These are phyloP conservation scores for Lolium rigidum DNA, from an alignment of 176 grass and related monocot species.

Conservation along the genomic window DNA sequence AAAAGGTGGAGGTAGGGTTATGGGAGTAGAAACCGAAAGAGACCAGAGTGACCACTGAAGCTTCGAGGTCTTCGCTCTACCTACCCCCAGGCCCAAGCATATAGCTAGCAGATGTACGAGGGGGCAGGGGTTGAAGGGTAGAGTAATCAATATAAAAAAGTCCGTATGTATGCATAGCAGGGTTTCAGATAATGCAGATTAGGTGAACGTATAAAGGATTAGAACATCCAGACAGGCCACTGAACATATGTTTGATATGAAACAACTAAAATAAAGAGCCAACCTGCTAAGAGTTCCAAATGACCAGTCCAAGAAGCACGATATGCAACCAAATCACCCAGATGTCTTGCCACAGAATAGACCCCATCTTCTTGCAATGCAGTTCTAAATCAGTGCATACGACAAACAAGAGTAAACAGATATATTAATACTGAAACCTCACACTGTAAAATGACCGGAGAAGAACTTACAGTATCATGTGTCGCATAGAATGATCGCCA, in stretches of 20 bases:
- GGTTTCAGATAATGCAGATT: slow-evolving; percentile 12
- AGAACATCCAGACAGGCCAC: slow-evolving; percentile 13
- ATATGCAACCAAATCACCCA: slow-evolving; percentile 98
- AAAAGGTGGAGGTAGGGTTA: too few species aligned
- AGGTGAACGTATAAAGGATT: slow-evolving; percentile 2
- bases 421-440: slow-evolving; percentile 30
- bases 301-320: slow-evolving; percentile 97
- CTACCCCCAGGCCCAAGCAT: too few species aligned
- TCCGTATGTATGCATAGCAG: too few species aligned
- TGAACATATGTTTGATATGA: slow-evolving; percentile 4
- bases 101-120: too few species aligned
- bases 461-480: slow-evolving; percentile 86
- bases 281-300: slow-evolving; percentile 96
- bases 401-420: not conserved
- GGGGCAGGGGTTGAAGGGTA: too few species aligned
- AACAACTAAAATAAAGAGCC: slow-evolving; percentile 34
- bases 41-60: too few species aligned
- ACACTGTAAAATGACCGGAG: slow-evolving; percentile 37
- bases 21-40: too few species aligned
- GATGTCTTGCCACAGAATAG: slow-evolving; percentile 92
- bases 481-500: slow-evolving; percentile 98
- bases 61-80: too few species aligned
- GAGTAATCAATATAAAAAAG: too few species aligned
- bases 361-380: slow-evolving; percentile 97
- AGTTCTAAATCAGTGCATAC: slow-evolving; percentile 61